Evolutionary conservation across 192 early-diverging fungal genomes (phyloP), one percentile per base, ranked within the genome.

Genomic region (Jimgerdemannia lactiflua): DNA sequence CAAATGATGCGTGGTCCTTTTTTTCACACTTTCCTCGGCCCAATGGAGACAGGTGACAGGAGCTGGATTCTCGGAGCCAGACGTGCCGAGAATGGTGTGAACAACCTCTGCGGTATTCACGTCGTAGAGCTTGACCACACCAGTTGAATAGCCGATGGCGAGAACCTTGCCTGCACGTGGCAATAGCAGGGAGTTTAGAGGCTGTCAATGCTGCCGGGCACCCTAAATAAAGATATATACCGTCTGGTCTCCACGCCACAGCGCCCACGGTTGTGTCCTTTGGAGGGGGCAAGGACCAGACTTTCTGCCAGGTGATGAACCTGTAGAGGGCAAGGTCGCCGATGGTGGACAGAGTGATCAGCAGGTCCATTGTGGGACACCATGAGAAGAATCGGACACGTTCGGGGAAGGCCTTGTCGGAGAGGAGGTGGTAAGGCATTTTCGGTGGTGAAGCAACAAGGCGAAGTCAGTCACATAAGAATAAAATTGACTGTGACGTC

Each of bases 311-410:
- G 10, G 76, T 59, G 8, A 39, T 63, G 73, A 73, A 72, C 76
- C 76, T 73, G 49, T 72, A 64, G 19, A 77, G 49, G 71, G 66
- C 71, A 54, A 77, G 65, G 10, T 43, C 64, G 41, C 72, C 71
- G 4, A 42, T 18, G 17, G 19, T 59, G 44, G 72, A 69, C 18
- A 40, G 64, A 54, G 65, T 66, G 7, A 72, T 71, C 29, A 77
- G 44, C 65, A 77, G 69, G 54, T 77, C 76, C 76, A 77, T 77
- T 54, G 76, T 77, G 6, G 76, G 76, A 9, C 76, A 77, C 43
- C 49, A 59, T 59, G 49, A 59, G 49, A 6, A 59, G 14, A 59
- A 10, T 6, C 8, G 8, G 2, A 59, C 8, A 10, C 14, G 8
- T 6, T 59, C 49, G 49, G 49, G 49, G 14, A 59, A 14, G 49